Conservation (phyloP, 2,329 filamentous ascomycete species). For the Diaporthe citri region DNA sequence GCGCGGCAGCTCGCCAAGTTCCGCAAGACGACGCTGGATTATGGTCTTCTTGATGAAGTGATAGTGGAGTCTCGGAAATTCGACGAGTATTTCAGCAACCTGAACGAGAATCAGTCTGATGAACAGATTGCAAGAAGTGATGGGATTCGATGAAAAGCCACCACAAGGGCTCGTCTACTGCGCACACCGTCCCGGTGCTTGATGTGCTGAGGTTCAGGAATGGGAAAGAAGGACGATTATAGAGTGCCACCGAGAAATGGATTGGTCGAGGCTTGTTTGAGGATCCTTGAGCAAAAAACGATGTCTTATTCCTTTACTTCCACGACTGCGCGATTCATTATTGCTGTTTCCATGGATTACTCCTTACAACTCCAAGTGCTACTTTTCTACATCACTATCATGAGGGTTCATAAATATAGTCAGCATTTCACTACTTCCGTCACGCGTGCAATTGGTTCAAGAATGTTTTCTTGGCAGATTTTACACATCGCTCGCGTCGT, state of each 20-base stretch:
- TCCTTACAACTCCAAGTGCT: no score
- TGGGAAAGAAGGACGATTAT: background rate
- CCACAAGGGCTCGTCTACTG: background rate
- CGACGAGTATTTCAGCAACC: conserved; percentile 29
- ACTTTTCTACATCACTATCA: no score
- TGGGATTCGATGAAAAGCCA: background rate
- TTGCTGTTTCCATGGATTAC: no score
- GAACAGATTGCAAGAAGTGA: conserved; percentile 22
- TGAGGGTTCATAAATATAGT: no score
- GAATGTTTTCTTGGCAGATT: no score
- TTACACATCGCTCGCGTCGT: background rate
- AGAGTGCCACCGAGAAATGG: background rate
- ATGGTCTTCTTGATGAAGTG: conserved; percentile 2
- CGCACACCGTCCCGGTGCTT: fast-evolving
- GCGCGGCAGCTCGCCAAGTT: conserved; percentile 46
- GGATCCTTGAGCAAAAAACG: no score
- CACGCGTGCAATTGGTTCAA: no score
- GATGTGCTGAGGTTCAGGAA: background rate
- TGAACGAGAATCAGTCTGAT: conserved; percentile 28
- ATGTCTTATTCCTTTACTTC: no score
- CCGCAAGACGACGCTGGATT: conserved; percentile 10
- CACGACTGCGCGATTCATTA: no score
- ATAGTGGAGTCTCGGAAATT: conserved; percentile 17
- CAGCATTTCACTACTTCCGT: no score
- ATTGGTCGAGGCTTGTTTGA: no score